Conservation (phyloP, 345 rosid genomes). For the Luvunga scandens region DNA sequence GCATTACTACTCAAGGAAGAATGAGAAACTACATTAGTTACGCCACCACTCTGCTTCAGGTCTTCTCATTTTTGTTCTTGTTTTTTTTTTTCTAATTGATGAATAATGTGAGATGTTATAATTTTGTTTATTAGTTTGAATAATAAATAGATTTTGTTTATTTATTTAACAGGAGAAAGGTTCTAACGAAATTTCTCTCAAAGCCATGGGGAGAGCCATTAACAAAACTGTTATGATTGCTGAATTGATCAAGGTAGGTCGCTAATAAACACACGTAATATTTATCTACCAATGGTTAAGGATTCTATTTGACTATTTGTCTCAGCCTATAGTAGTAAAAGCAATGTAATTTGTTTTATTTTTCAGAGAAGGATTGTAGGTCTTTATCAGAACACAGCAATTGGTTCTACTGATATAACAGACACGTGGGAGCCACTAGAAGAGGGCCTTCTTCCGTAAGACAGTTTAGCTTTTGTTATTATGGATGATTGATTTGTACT, state of each 20-base stretch:
- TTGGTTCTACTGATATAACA: slow-evolving; percentile 33
- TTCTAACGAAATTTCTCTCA: slow-evolving; percentile 25
- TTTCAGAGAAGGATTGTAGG: slow-evolving; percentile 31
- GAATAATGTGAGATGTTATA: background rate
- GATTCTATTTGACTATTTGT: no score
- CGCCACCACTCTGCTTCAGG: slow-evolving; percentile 36
- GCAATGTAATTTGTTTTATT: background rate
- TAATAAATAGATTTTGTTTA: background rate
- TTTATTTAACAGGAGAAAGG: slow-evolving; percentile 30
- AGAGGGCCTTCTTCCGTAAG: slow-evolving; percentile 40
- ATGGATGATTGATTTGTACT: background rate
- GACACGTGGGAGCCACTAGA: slow-evolving; percentile 40
- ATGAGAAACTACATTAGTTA: slow-evolving; percentile 40
- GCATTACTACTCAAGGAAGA: slow-evolving; percentile 40
- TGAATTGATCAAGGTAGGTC: slow-evolving; percentile 33
- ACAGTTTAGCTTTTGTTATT: background rate
- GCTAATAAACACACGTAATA: no score
- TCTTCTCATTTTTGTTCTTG: background rate
- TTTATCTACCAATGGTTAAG: no score
- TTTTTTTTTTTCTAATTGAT: background rate
- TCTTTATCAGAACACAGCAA: slow-evolving; percentile 30
- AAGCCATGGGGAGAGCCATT: slow-evolving; percentile 41
- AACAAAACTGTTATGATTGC: slow-evolving; percentile 40
- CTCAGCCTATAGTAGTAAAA: background rate
- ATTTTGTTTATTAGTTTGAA: background rate